Evolutionary conservation across 2,329 filamentous ascomycete genomes (phyloP).

Genomic region (Teratosphaeria nubilosa): DNA sequence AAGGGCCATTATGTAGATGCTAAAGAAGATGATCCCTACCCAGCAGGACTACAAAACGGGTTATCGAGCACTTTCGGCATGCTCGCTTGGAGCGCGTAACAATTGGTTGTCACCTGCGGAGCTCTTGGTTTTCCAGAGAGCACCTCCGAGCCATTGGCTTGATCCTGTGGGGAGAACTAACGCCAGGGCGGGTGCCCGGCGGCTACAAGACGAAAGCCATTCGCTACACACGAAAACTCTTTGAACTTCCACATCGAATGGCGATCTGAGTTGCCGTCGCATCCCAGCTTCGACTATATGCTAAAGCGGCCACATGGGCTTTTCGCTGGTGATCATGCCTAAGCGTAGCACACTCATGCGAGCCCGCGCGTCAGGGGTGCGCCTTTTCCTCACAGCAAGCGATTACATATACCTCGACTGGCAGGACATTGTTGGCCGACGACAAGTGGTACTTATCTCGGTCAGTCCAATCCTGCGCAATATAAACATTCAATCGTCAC

Average conservation of each 20-base stretch:
- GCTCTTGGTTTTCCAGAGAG: background rate
- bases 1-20: background rate
- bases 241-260: background rate
- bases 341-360: background rate
- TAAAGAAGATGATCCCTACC: background rate
- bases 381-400: background rate
- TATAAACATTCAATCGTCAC: background rate
- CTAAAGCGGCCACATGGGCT: background rate
- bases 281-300: background rate
- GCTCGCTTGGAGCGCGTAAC: constrained; percentile 15
- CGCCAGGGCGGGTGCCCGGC: background rate
- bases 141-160: background rate
- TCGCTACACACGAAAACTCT: background rate
- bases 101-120: constrained; percentile 13
- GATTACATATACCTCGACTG: background rate
- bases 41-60: background rate
- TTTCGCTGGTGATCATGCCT: background rate
- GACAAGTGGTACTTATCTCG: background rate
- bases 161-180: background rate
- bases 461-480: background rate
- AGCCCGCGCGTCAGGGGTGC: background rate
- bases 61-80: background rate
- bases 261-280: background rate
- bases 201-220: background rate
- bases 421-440: too few relatives aligned